Evolutionary conservation across 805 yeast genomes (phyloP).

Genomic region (Candida namnaoensis): DNA sequence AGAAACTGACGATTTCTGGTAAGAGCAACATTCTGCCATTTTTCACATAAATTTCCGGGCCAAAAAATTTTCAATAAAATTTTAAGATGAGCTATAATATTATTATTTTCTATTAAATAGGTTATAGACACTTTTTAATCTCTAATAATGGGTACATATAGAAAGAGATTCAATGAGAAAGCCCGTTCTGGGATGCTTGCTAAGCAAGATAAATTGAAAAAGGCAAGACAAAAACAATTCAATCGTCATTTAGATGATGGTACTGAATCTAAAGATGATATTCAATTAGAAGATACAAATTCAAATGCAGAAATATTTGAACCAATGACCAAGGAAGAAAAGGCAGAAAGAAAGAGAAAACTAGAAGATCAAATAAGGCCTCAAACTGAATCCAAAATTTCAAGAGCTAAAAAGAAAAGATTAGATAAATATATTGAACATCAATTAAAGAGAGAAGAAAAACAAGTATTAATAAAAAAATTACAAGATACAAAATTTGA

Average conservation of each 20-base stretch:
- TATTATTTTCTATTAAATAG: too few relatives aligned
- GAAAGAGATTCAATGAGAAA: conserved; percentile 75
- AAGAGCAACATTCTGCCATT: too few relatives aligned
- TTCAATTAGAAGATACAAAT: conserved; percentile 23
- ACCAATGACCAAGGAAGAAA: conserved; percentile 60
- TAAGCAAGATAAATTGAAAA: conserved; percentile 61
- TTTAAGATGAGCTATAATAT: too few relatives aligned
- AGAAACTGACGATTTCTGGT: too few relatives aligned
- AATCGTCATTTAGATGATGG: conserved; percentile 37
- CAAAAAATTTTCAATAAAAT: too few relatives aligned
- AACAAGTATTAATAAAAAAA: conserved; percentile 66
- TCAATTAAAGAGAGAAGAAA: conserved; percentile 83
- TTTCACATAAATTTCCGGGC: too few relatives aligned
- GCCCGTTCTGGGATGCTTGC: conserved; percentile 82
- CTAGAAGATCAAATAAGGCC: conserved; percentile 52
- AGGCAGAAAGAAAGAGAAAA: conserved; percentile 53
- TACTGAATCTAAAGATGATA: conserved; percentile 11
- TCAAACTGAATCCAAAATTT: conserved; percentile 56
- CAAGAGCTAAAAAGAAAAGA: conserved; percentile 65
- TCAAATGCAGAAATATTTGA: conserved; percentile 53
- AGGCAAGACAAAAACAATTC: conserved; percentile 65
- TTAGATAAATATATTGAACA: conserved; percentile 89
- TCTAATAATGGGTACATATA: conserved; percentile 64
- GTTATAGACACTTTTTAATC: too few relatives aligned
- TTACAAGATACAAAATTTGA: conserved; percentile 58